Conservation (phyloP, 148 eudicot species). For the Vaccinium darrowii region DNA sequence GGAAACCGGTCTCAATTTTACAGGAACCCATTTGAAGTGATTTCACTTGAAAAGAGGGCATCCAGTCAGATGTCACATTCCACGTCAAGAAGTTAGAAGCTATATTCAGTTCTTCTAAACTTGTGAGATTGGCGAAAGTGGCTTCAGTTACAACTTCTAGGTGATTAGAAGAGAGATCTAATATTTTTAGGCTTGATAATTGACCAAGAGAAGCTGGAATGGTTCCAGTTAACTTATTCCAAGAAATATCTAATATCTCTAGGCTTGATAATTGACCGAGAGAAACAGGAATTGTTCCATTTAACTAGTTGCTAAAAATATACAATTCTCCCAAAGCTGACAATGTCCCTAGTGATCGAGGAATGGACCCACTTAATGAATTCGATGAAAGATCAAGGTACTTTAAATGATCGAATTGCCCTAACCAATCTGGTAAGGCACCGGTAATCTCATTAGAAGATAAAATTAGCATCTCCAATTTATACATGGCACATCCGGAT, state of each 20-base stretch:
- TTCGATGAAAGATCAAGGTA: too few species aligned
- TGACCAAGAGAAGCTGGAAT: too few species aligned
- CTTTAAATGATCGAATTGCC: background rate
- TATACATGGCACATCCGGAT: background rate
- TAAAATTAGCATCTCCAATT: background rate
- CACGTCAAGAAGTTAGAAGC: background rate
- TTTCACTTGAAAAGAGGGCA: background rate
- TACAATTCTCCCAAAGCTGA: too few species aligned
- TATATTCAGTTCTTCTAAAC: background rate
- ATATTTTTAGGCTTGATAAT: too few species aligned
- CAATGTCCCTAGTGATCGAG: too few species aligned
- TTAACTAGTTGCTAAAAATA: too few species aligned
- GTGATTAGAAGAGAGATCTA: background rate
- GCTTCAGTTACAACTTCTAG: background rate
- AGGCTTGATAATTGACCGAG: background rate
- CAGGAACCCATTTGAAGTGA: background rate
- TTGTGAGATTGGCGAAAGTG: background rate
- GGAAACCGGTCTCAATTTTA: slow-evolving; percentile 6
- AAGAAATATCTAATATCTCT: background rate
- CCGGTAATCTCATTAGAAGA: background rate
- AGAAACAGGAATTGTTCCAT: background rate
- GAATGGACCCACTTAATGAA: too few species aligned
- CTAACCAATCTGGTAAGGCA: background rate
- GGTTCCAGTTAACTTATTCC: too few species aligned
- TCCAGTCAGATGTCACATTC: background rate